Conservation (phyloP, 2,329 filamentous ascomycete genomes). For the Neonectria magnoliae region DNA sequence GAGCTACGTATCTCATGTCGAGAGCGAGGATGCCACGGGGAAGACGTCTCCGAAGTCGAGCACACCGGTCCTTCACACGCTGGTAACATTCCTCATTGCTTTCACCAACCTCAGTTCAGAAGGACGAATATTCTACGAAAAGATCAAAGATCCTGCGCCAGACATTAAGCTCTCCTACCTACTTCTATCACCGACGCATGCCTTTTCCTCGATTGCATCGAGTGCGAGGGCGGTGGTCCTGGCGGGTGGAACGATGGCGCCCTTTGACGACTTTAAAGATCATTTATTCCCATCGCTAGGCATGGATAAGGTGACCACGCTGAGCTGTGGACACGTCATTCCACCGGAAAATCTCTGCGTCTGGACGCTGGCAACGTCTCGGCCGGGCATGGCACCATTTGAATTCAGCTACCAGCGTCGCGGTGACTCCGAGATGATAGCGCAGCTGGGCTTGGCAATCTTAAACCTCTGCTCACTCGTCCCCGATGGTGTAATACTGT, state of each 20-base stretch:
- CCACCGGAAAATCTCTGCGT: slow-evolving; percentile 83
- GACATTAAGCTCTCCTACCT: slow-evolving; percentile 81
- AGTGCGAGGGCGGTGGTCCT: slow-evolving; percentile 88
- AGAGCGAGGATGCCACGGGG: slow-evolving; percentile 55
- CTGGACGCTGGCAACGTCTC: slow-evolving; percentile 68
- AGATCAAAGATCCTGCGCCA: slow-evolving; percentile 45
- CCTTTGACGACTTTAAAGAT: slow-evolving; percentile 87
- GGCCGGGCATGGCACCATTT: slow-evolving; percentile 63
- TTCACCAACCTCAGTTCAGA: slow-evolving; percentile 86
- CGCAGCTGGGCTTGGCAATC: slow-evolving; percentile 78
- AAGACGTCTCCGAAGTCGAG: slow-evolving; percentile 39
- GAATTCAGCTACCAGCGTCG: slow-evolving; percentile 90
- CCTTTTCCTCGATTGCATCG: slow-evolving; percentile 88
- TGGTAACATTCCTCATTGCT: slow-evolving; percentile 75
- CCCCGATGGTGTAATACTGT: slow-evolving; percentile 90
- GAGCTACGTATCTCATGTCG: slow-evolving; percentile 77
- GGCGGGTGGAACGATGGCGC: slow-evolving; percentile 97
- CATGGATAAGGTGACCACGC: slow-evolving; percentile 72
- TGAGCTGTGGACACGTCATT: slow-evolving; percentile 96
- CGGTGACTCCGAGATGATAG: slow-evolving; percentile 73
- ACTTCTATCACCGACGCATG: slow-evolving; percentile 88
- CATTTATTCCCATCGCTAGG: slow-evolving; percentile 85
- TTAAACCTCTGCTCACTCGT: slow-evolving; percentile 77
- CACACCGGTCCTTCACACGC: slow-evolving; percentile 64
- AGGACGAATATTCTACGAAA: slow-evolving; percentile 73